Evolutionary conservation across 306 rosid species (phyloP).

Genomic region (Vachellia pachyceras): DNA sequence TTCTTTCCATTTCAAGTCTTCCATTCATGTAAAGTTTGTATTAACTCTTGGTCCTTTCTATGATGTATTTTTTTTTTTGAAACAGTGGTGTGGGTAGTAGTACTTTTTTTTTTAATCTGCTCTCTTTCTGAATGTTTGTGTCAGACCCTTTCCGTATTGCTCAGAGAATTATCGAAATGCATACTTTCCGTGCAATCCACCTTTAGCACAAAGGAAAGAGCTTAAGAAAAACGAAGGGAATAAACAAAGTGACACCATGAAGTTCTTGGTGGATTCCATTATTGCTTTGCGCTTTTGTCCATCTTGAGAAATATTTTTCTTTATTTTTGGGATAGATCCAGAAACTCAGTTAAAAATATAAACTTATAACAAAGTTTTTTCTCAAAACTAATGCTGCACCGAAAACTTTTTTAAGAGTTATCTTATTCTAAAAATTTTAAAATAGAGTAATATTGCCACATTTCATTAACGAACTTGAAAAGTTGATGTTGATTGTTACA

Average conservation of each 20-base stretch:
- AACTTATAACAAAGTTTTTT: too few species aligned
- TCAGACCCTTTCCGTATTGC: constrained; percentile 11
- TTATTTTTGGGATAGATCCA: neutral
- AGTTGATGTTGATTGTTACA: too few species aligned
- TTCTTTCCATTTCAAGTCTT: constrained; percentile 44
- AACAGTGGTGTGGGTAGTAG: constrained; percentile 31
- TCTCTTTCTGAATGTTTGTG: constrained; percentile 2
- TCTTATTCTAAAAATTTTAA: too few species aligned
- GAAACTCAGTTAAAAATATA: neutral
- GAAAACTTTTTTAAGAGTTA: too few species aligned
- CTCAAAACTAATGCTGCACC: too few species aligned
- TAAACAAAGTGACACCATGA: neutral
- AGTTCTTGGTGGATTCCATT: neutral
- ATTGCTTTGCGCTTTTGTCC: neutral
- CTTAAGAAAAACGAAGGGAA: neutral
- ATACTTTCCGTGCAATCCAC: constrained; percentile 2
- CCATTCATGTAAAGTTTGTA: constrained; percentile 59
- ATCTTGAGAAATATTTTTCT: neutral
- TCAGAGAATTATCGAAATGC: neutral
- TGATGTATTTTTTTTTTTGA: constrained; percentile 31
- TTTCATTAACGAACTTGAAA: too few species aligned
- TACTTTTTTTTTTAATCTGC: constrained; percentile 18
- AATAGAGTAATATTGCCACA: too few species aligned
- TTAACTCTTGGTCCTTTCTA: constrained; percentile 33
- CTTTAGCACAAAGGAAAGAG: constrained; percentile 2